Percentiles rank a stretch among this genome's conserved stretches.
Evolutionary conservation across 306 rosid species (phyloP).

Genomic region (Echinosophora koreensis): DNA sequence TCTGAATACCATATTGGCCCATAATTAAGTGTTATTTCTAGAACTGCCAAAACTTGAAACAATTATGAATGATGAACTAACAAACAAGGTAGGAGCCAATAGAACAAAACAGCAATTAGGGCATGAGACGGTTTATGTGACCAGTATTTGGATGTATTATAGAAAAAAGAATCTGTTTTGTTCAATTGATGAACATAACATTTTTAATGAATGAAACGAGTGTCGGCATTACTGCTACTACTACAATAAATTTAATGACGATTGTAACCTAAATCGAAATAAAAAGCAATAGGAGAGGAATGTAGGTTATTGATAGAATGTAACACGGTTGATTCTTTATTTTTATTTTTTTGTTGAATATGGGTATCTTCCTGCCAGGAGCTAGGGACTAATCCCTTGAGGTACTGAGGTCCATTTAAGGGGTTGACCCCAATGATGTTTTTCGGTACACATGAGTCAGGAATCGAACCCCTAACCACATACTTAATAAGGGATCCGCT

Average conservation of each 20-base stretch:
- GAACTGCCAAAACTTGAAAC: constrained; percentile 28
- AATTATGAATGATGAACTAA: neutral
- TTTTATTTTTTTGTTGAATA: too few relatives aligned
- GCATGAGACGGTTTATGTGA: neutral
- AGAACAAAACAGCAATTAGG: neutral
- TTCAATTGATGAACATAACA: neutral
- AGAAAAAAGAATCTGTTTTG: neutral
- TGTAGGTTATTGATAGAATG: neutral
- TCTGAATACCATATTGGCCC: constrained; percentile 6
- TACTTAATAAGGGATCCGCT: too few relatives aligned
- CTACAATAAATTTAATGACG: neutral
- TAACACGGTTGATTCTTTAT: neutral
- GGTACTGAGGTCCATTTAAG: too few relatives aligned
- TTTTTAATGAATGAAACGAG: neutral
- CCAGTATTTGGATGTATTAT: constrained; percentile 32
- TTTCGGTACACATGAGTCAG: too few relatives aligned
- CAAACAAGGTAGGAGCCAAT: neutral
- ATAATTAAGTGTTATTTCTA: constrained; percentile 9
- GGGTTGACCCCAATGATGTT: too few relatives aligned
- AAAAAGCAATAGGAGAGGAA: neutral
- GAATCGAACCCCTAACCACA: too few relatives aligned
- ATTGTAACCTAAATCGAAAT: neutral
- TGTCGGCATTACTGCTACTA: neutral
- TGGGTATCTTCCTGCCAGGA: too few relatives aligned
- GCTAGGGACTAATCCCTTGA: too few relatives aligned